A percentile compares a stretch with the other conserved stretches of the same genome.
phyloP scores from a whole-genome alignment of 2,329 filamentous ascomycete species.

The Boeremia exigua region DNA sequence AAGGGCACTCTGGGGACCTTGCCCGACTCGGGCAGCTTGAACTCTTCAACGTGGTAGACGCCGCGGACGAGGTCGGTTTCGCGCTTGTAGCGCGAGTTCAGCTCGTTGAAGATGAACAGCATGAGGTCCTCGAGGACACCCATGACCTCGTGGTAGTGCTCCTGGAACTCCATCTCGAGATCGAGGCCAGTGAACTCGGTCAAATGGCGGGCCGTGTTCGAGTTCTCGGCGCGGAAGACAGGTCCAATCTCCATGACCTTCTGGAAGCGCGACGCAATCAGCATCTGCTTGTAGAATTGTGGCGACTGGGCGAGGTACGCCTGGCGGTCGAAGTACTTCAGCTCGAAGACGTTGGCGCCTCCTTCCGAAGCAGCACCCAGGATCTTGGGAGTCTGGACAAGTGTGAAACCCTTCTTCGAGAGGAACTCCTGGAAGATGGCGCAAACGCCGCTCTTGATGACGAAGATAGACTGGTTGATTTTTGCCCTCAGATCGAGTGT shows the following conservation, averaged over 20 bases:
- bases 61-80: slow-evolving; percentile 74
- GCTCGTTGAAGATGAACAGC: slow-evolving; percentile 78
- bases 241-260: slow-evolving; percentile 80
- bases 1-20: slow-evolving; percentile 80
- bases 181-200: slow-evolving; percentile 89
- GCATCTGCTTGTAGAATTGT: slow-evolving; percentile 87
- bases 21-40: slow-evolving; percentile 75
- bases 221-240: slow-evolving; percentile 86
- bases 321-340: slow-evolving; percentile 86
- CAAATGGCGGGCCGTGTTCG: slow-evolving; percentile 83
- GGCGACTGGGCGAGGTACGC: slow-evolving; percentile 82
- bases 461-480: slow-evolving; percentile 87
- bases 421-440: slow-evolving; percentile 82
- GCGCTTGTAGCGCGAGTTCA: slow-evolving; percentile 69
- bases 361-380: slow-evolving; percentile 92
- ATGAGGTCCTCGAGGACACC: slow-evolving; percentile 75
- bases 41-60: slow-evolving; percentile 78
- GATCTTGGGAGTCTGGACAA: slow-evolving; percentile 88
- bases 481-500: slow-evolving; percentile 91
- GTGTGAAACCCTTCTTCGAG: slow-evolving; percentile 73
- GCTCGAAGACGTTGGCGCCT: slow-evolving; percentile 86
- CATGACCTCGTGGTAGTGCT: slow-evolving; percentile 78
- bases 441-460: slow-evolving; percentile 69
- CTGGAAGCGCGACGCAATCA: slow-evolving; percentile 80
- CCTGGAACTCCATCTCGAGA: slow-evolving; percentile 87